Base-by-base conservation (phyloP, 1,139 yeast genomes). In the Eremothecium gossypii region DNA sequence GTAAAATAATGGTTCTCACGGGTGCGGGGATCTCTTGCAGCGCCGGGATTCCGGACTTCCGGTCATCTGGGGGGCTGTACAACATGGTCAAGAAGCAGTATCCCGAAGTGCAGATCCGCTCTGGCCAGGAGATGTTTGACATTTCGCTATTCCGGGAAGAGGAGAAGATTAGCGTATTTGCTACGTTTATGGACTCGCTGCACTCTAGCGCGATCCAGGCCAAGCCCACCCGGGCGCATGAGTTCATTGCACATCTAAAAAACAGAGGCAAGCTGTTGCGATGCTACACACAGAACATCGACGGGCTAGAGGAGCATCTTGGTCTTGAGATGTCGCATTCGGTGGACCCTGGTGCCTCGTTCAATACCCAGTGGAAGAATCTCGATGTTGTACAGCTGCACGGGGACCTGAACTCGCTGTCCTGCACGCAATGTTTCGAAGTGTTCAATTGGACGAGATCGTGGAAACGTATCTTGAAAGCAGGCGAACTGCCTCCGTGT, bases 1-100 rank as follows among this genome's bases (percentile, higher is more conserved):
- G 71, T 47, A 76, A 71, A 55, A 67, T 79, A 36, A 67, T 80
- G 9, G 70, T 80, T 7, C 63, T 87, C 43, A 86, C 96, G 0
- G 96, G 97, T 7, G 97, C 97, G 1, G 97, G 97, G 1, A 85
- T 89, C 45, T 85, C 96, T 23, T 86, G 96, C 60, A 86, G 84
- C 60, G 96, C 97, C 1, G 97, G 97, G 0, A 89, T 89, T 43
- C 97, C 97, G 1, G 97, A 89, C 61, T 89, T 89, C 61, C 71
- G 97, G 45, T 83, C 95, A 1, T 69, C 79, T 12, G 78, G 82
- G 50, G 97, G 97, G 2, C 70, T 89, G 20, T 89, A 89, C 65
- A 78, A 82, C 49, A 61, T 79, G 65, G 87, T 81, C 13, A 83
- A 81, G 54, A 66, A 68, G 12, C 75, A 77, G 51, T 74, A 74